Base-by-base conservation (phyloP, 768 basidiomycete genomes). In the Agrocybe praecox region DNA sequence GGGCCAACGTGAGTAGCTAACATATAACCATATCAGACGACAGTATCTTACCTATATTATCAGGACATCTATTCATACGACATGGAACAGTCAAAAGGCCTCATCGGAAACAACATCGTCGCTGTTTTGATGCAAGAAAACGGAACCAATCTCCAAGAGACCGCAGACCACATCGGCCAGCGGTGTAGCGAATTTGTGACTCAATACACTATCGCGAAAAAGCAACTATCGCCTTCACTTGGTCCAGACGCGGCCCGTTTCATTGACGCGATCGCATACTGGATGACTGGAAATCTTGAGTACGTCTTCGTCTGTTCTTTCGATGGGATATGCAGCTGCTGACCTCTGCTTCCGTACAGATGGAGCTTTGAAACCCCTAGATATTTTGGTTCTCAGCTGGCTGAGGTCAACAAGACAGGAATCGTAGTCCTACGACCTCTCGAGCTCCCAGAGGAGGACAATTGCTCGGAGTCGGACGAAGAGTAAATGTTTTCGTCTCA, bases 51-150 rank as follows among this genome's bases (percentile, higher is more conserved):
- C 49, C 55, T 15, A 58, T 36, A 42, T 62, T 49, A 45, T 47
- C 21, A 88, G 87, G 87, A 90, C 58, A 69, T 89, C 15, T 88
- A 87, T 64, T 88, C 86, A 8, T 90, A 89, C 69, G 83, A 87
- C 68, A 84, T 87, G 80, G 88, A 91, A 62, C 85, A 87, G 62
- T 79, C 82, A 49, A 81, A 81, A 62, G 89, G 87, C 18, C 80
- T 84, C 50, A 75, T 72, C 23, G 84, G 83, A 55, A 88, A 88
- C 65, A 90, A 89, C 66, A 77, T 89, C 61, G 74, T 91, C 49
- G 86, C 85, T 9, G 85, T 89, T 34, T 77, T 88, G 56, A 88
- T 88, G 84, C 69, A 80, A 56, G 79, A 81, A 59, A 77, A 77
- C 52, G 62, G 70, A 19, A 68, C 86, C 49, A 74, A 76, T 52